Evolutionary conservation across 1,284 basidiomycete species (phyloP), one percentile per base, ranked within the genome.

Genomic region (Ustilago sp.): DNA sequence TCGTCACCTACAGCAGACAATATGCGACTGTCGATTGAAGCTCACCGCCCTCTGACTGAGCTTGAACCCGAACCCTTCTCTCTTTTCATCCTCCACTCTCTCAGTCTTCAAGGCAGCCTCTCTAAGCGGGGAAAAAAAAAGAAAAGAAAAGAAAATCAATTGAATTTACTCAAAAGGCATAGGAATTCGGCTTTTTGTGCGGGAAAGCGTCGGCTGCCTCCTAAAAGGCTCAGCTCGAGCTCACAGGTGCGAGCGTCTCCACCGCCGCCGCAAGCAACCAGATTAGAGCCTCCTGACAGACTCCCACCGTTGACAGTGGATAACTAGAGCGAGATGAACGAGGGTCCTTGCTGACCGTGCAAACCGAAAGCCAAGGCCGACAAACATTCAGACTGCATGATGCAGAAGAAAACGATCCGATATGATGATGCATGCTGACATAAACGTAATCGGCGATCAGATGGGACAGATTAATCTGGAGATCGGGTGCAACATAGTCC

Each of bases 1-100:
- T 72, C 64, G 69, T 63, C 69, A 47, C 43, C 50, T 63, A 72
- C 63, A 67, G 68, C 43, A 50, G 36, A 19, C 11, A 57, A 31
- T 28, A 61, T 62, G 63, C 68, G 56, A 28, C 41, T 11, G 43
- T 72, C 69, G 63, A 72, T 72, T 19, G 36, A 41, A 23, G 47
- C 8, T 36, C 38, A 39, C 35, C 34, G 19, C 8, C 9, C 34
- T 3, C 35, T 55, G 59, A 51, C 59, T 60, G 38, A 59, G 48
- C 50, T 41, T 34, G 13, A 41, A 45, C 13, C 28, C 23, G 23
- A 23, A 23, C 23, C 23, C 23, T 23, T 23, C 23, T 23, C 23
- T 23, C 23, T 23, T 23, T 1, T 5, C 38, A 38, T 9, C 34
- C 52, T 38, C 35, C 52, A 54, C 38, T 8, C 59, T 45, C 43